These are phyloP conservation scores for Mentha longifolia DNA, from an alignment of 257 asterid species.

Conservation along the genomic window DNA sequence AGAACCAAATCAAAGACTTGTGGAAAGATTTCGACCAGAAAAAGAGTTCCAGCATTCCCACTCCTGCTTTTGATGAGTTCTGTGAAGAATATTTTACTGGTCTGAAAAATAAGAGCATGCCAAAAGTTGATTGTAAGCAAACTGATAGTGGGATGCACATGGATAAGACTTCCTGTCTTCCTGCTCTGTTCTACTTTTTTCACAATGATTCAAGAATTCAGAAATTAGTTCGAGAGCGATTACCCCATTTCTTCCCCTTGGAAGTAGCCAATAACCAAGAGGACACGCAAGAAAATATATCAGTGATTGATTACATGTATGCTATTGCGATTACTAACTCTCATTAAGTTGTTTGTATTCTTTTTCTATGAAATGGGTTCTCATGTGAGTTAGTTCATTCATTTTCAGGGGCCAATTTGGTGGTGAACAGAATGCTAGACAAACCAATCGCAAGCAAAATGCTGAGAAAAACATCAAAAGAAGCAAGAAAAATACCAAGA, in stretches of 20 bases:
- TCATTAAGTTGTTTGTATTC: not conserved
- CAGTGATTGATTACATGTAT: slow-evolving; percentile 83
- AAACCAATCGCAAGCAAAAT: slow-evolving; percentile 33
- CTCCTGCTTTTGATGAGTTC: slow-evolving; percentile 88
- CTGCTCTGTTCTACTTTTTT: slow-evolving; percentile 74
- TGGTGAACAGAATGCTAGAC: slow-evolving; percentile 48
- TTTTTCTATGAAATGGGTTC: not conserved
- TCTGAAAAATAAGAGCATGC: slow-evolving; percentile 43
- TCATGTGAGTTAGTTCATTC: slow-evolving; percentile 18
- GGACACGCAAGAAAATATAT: slow-evolving; percentile 42
- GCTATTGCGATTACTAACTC: slow-evolving; percentile 38
- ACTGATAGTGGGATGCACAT: slow-evolving; percentile 34
- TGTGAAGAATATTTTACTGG: slow-evolving; percentile 73
- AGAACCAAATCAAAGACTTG: slow-evolving; percentile 48
- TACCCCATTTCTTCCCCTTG: slow-evolving; percentile 83
- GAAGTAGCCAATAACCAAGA: slow-evolving; percentile 56
- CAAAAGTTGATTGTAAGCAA: slow-evolving; percentile 36
- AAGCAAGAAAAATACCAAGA: slow-evolving; percentile 50
- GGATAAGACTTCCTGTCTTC: slow-evolving; percentile 45
- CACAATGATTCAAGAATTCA: slow-evolving; percentile 78
- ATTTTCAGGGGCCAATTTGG: slow-evolving; percentile 75
- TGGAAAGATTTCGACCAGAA: slow-evolving; percentile 70
- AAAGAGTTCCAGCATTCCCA: slow-evolving; percentile 53
- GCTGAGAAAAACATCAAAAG: slow-evolving; percentile 48
- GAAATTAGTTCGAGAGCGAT: slow-evolving; percentile 72